Conservation (phyloP, 2,329 filamentous ascomycete species). For the Fusarium marasasianum region DNA sequence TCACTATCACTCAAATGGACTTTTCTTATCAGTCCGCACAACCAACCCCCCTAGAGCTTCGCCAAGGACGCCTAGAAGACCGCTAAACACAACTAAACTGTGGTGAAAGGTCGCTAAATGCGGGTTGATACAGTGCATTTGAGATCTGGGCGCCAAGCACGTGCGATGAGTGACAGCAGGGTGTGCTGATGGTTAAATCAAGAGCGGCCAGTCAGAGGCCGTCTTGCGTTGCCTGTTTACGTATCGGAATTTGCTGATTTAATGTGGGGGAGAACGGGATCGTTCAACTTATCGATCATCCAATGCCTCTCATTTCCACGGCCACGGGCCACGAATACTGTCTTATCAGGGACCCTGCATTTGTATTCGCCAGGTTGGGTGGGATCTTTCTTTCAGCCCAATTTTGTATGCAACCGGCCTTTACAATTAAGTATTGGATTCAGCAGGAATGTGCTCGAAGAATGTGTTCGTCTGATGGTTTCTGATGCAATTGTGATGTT, state of each 20-base stretch:
- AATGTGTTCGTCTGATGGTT: not conserved
- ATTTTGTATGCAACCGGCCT: not conserved
- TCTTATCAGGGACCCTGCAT: conserved; percentile 37
- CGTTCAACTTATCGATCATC: conserved; percentile 26
- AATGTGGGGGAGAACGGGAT: conserved; percentile 24
- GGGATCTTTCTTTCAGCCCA: conserved; percentile 4
- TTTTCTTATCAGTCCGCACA: conserved; percentile 29
- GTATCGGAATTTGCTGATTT: conserved; percentile 50
- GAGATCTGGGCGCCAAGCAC: conserved; percentile 35
- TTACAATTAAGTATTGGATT: not conserved
- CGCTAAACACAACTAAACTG: conserved; percentile 13
- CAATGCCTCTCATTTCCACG: conserved; percentile 26
- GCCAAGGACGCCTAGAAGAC: conserved; percentile 13
- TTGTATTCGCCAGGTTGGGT: conserved; percentile 3
- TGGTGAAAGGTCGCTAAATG: conserved; percentile 17
- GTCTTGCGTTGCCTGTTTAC: conserved; percentile 42
- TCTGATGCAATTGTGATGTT: not conserved
- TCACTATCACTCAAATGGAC: conserved; percentile 21
- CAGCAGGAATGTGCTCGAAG: not conserved
- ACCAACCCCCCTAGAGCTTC: conserved; percentile 2
- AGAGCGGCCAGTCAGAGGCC: conserved; percentile 38
- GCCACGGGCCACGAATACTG: conserved; percentile 15
- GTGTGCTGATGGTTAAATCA: conserved; percentile 14
- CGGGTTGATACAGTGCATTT: conserved; percentile 30
- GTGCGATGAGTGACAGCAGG: conserved; percentile 10